Base-by-base conservation (phyloP, 2,329 filamentous ascomycete genomes). In the Fusarium sp. region DNA sequence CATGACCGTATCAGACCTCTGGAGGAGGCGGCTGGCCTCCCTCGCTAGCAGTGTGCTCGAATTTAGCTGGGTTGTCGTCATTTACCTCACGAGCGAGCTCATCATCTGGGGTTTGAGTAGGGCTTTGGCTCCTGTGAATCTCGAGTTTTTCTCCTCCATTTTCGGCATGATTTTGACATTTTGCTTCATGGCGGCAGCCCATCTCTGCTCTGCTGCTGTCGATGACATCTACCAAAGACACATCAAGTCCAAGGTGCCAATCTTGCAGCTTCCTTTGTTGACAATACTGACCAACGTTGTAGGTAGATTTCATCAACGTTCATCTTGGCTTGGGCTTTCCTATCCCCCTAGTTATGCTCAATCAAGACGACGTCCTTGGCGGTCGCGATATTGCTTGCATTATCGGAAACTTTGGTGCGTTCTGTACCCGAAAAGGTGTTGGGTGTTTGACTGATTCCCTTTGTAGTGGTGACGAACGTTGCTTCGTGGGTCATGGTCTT, bases 321-420 rank as follows among this genome's bases (percentile, higher is more conserved):
- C 79, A 84, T 65, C 77, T 84, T 61, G 81, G 81, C 0, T 67
- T 83, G 6, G 82, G 79, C 4, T 84, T 84, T 61, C 78, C 79
- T 0, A 75, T 83, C 3, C 82, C 82, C 0, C 75, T 84, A 3
- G 70, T 82, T 2, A 79, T 79, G 73, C 75, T 83, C 13, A 76
- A 77, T 35, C 65, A 72, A n/a, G 65, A 69, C 3, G 57, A 76
- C 7, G 63, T 75, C 10, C 58, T 78, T 8, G 67, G 71, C 15
- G 63, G 70, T 15, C 60, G 52, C 4, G 70, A 72, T 1, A 74
- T 83, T n/a, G 80, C 75, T 6, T 66, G 76, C 15, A 75, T 83
- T 8, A 74, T 80, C 15, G 74, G 72, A 3, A 78, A 76, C 27
- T 83, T 82, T 49, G 54, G 81, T 83, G 60, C 32, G 77, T 71